A percentile compares a stretch with the other conserved stretches of the same genome.
Conservation (phyloP, 148 eudicot species). For the Spergularia marina region DNA sequence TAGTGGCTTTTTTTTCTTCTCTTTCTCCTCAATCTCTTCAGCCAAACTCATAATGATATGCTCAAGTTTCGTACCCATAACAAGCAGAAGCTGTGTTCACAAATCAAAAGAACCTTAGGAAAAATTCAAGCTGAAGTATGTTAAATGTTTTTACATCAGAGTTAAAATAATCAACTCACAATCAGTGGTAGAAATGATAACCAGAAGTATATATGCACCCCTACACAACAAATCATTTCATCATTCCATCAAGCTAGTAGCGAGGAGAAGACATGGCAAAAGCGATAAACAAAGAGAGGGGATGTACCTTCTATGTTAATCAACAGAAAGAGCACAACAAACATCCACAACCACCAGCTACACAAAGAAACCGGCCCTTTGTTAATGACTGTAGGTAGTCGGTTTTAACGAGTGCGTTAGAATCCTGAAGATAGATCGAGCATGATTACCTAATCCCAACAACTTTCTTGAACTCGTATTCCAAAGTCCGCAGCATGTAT, state of each 20-base stretch:
- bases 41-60: constrained; percentile 73
- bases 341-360: constrained; percentile 97
- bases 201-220: constrained; percentile 91
- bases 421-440: background rate
- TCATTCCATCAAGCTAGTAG: background rate
- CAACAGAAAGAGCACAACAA: constrained; percentile 85
- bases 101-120: constrained; percentile 4
- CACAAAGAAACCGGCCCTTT: constrained; percentile 22
- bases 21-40: constrained; percentile 46
- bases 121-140: constrained; percentile 2
- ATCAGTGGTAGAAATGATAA: constrained; percentile 76
- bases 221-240: constrained; percentile 43
- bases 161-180: constrained; percentile 44
- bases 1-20: constrained; percentile 15
- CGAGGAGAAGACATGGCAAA: background rate
- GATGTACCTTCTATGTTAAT: constrained; percentile 64
- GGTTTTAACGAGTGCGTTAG: background rate
- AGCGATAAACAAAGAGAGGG: background rate
- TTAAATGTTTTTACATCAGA: background rate
- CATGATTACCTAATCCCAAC: constrained; percentile 76
- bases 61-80: constrained; percentile 87
- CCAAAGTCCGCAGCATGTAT: constrained; percentile 78
- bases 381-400: background rate
- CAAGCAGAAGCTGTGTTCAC: constrained; percentile 63
- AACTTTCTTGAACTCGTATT: constrained; percentile 74